Conservation (phyloP, 257 asterid species). For the Solanum chiquidenum region DNA sequence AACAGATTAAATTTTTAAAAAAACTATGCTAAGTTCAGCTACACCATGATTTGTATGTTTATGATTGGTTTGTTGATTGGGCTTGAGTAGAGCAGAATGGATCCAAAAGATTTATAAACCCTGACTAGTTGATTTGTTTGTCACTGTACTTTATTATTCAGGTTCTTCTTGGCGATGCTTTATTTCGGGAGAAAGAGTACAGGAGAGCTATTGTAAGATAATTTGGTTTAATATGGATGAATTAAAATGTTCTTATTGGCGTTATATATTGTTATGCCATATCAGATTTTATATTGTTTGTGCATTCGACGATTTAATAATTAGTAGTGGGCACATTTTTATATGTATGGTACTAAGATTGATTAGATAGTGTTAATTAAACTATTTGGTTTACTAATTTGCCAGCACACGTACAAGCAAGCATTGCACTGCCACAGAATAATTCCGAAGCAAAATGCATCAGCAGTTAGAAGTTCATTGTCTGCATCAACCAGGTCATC, state of each 20-base stretch:
- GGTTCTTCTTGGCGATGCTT: constrained; percentile 81
- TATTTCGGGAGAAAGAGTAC: constrained; percentile 63
- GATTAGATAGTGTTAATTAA: background rate
- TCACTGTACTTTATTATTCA: constrained; percentile 9
- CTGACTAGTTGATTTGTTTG: background rate
- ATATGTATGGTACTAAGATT: background rate
- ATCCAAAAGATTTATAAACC: background rate
- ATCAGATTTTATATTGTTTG: background rate
- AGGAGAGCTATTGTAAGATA: constrained; percentile 81
- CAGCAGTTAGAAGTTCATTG: constrained; percentile 45
- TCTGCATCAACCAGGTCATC: constrained; percentile 64
- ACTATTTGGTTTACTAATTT: background rate
- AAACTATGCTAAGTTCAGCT: background rate
- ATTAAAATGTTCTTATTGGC: background rate
- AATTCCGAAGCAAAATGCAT: constrained; percentile 51
- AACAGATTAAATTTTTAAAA: background rate
- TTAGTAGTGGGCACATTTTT: background rate
- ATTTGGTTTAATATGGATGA: background rate
- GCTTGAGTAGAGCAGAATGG: background rate
- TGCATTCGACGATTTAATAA: background rate
- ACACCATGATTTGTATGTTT: background rate
- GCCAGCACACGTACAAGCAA: constrained; percentile 73
- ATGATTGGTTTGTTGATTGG: background rate
- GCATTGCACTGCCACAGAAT: constrained; percentile 70
- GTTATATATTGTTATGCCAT: background rate